Evolutionary conservation across 2,329 filamentous ascomycete species (phyloP).

Genomic region (Aureobasidium sp.): DNA sequence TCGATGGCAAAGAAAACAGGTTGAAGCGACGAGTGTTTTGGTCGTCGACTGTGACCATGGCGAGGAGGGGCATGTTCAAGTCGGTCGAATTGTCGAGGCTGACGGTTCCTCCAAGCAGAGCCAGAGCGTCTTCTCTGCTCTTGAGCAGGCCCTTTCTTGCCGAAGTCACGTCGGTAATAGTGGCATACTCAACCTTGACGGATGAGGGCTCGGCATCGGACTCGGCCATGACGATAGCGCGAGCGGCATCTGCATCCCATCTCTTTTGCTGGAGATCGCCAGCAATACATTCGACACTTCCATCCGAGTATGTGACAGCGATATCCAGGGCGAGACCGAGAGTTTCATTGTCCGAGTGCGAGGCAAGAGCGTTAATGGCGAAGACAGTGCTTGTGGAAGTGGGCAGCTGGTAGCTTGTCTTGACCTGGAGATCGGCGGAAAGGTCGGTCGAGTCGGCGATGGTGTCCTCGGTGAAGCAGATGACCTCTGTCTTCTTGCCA

Average conservation of each 20-base stretch:
- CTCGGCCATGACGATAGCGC: background rate
- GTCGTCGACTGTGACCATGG: constrained; percentile 24
- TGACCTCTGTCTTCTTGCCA: constrained; percentile 42
- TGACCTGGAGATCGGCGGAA: constrained; percentile 24
- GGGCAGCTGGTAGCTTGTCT: constrained; percentile 16
- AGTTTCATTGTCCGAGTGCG: constrained; percentile 12
- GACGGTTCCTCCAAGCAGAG: constrained; percentile 29
- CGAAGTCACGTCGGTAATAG: constrained; percentile 28
- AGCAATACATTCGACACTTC: constrained; percentile 26
- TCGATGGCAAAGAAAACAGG: constrained; percentile 15
- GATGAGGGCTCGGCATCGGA: background rate
- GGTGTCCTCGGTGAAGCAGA: constrained; percentile 48
- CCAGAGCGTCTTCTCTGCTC: constrained; percentile 38
- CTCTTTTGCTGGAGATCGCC: constrained; percentile 23
- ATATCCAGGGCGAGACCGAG: constrained; percentile 18
- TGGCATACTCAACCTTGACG: constrained; percentile 22
- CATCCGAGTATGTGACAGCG: constrained; percentile 25
- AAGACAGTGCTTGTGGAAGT: constrained; percentile 28
- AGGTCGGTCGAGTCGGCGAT: constrained; percentile 26
- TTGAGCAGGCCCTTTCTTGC: constrained; percentile 39
- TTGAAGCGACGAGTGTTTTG: constrained; percentile 5
- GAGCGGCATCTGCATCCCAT: constrained; percentile 19
- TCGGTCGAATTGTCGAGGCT: constrained; percentile 25
- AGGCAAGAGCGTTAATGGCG: constrained; percentile 29
- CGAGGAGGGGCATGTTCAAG: constrained; percentile 32